A percentile compares a stretch with the other conserved stretches of the same genome.
phyloP scores from a whole-genome alignment of 257 asterid species.

The Catharanthus roseus region DNA sequence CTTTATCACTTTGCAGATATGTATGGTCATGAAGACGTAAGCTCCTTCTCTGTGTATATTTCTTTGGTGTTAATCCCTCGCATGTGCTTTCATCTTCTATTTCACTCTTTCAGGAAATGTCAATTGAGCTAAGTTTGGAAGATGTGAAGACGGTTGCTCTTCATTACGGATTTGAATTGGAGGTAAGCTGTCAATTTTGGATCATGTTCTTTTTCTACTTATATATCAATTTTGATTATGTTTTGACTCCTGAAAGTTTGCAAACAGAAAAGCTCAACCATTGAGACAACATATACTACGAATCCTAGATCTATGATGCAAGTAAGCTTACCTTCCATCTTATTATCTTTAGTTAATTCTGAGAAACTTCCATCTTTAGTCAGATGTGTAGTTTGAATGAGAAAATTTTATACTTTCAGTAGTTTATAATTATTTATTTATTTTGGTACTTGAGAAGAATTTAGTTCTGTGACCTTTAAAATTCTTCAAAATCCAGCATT shows the following conservation, averaged over 20 bases:
- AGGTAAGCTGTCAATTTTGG: constrained; percentile 38
- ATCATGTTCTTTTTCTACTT: neutral
- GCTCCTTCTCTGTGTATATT: constrained; percentile 20
- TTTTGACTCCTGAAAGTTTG: neutral
- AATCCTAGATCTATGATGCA: constrained; percentile 8
- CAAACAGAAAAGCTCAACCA: constrained; percentile 1
- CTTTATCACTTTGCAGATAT: constrained; percentile 92
- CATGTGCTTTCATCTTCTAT: constrained; percentile 1
- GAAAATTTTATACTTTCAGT: neutral
- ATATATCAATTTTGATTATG: neutral
- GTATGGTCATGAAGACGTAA: constrained; percentile 77
- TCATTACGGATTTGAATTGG: constrained; percentile 76
- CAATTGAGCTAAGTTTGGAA: constrained; percentile 93
- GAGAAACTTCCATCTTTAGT: neutral
- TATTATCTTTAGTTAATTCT: neutral
- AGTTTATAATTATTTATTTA: no score
- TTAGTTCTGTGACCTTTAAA: neutral
- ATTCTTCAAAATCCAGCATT: no score
- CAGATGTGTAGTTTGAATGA: neutral
- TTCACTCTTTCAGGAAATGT: constrained; percentile 64
- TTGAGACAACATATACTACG: constrained; percentile 3
- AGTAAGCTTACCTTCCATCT: neutral
- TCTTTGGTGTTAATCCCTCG: constrained; percentile 13
- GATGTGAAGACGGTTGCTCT: constrained; percentile 79
- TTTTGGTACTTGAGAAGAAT: neutral